Evolutionary conservation across 192 early-diverging fungal species (phyloP), one percentile per base, ranked within the genome.

Genomic region (Entomortierella chlamydospora): DNA sequence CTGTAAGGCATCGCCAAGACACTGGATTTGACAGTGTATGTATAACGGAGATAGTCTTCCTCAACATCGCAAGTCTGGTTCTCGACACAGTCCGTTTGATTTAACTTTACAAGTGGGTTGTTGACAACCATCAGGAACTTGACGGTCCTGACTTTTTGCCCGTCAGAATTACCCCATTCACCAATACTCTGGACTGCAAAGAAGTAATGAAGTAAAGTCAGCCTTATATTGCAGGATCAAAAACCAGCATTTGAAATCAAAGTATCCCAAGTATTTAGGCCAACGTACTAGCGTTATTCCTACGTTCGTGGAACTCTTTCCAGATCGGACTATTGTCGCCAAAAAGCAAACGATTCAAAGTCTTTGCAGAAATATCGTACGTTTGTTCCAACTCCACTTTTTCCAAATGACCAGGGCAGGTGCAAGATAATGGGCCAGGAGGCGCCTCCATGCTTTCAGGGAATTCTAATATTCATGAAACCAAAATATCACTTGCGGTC

Each of bases 61-160:
- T 85, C 74, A 49, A 87, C 86, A 18, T 89, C 64, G 29, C 92
- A 79, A 12, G 68, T 81, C 53, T 87, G 84, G 5, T 82, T 88
- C 20, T 89, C 85, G 15, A 89, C 79, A 10, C 90, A 90, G 11
- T 90, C 85, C 0, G 90, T 87, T 63, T 93, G 90, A 43, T 92
- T 92, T 20, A 89, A 68, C 73, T 92, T 94, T 26, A 93, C 90
- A 86, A 93, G 90, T 12, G 93, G 89, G 58, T 92, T 90, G 49
- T 87, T 92, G 29, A 93, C 85, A 0, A 90, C 87, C 88, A 94
- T 91, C 26, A 84, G 85, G 57, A 85, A 92, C 28, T 85, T 90
- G 2, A 90, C 60, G 5, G 77, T 79, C 41, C 91, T 82, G n/a
- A 81, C 42, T 22, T 65, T 68, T 17, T 64, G 54, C 11, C n/a